Evolutionary conservation across 1,284 basidiomycete species (phyloP).

Genomic region (Sanghuangporus weigelae): DNA sequence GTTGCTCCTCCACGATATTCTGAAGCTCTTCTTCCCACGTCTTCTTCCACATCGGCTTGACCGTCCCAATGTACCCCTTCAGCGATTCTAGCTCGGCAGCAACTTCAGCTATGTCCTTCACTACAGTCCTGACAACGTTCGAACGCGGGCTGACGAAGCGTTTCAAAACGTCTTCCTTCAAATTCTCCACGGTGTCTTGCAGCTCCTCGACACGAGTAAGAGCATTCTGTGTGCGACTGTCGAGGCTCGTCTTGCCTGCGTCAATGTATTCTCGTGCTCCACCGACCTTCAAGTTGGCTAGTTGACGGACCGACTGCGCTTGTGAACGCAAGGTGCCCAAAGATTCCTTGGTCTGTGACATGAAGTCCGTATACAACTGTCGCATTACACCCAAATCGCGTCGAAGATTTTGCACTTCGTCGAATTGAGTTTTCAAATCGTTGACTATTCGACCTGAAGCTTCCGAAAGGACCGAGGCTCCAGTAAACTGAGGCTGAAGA

Average conservation of each 20-base stretch:
- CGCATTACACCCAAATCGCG: constrained; percentile 91
- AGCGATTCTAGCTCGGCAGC: constrained; percentile 72
- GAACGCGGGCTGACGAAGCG: constrained; percentile 84
- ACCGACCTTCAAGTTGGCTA: constrained; percentile 79
- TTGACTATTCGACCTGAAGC: constrained; percentile 67
- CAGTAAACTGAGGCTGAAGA: constrained; percentile 68
- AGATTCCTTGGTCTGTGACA: constrained; percentile 84
- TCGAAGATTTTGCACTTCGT: constrained; percentile 90
- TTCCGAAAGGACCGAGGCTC: constrained; percentile 65
- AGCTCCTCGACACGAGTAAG: constrained; percentile 93
- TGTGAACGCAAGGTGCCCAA: constrained; percentile 75
- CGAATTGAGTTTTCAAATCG: constrained; percentile 88
- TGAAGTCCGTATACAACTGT: constrained; percentile 92
- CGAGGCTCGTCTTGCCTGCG: constrained; percentile 87
- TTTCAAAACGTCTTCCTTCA: constrained; percentile 90
- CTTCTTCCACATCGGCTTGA: constrained; percentile 98
- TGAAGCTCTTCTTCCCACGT: constrained; percentile 97
- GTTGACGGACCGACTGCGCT: constrained; percentile 80
- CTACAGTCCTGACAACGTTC: constrained; percentile 66
- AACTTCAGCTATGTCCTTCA: constrained; percentile 70
- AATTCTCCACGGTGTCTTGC: constrained; percentile 86
- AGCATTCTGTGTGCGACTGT: constrained; percentile 83
- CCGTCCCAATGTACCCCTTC: constrained; percentile 80
- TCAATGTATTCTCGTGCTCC: constrained; percentile 88
- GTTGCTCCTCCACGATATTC: constrained; percentile 96